Percentiles rank a stretch among this genome's conserved stretches.
Conservation (phyloP, 306 rosid genomes). For the Pterocarpus santalinus region DNA sequence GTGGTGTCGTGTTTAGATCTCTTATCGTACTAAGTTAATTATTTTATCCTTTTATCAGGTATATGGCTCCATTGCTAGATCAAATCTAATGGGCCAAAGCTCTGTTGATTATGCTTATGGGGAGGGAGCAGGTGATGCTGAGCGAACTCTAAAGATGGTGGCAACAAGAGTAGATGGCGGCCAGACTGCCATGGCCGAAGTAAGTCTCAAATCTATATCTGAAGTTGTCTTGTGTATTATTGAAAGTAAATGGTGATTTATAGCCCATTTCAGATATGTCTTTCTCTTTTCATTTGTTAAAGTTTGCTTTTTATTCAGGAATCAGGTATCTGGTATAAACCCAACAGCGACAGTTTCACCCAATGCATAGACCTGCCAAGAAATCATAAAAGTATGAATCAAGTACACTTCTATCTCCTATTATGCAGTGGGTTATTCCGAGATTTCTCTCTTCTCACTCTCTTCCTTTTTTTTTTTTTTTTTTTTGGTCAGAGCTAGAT, state of each 20-base stretch:
- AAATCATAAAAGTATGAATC: conserved; percentile 71
- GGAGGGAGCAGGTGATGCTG: conserved; percentile 67
- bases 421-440: conserved; percentile 35
- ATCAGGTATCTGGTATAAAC: conserved; percentile 76
- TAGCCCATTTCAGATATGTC: conserved; percentile 8
- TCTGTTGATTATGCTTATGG: conserved; percentile 59
- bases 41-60: conserved; percentile 57
- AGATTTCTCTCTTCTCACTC: conserved; percentile 47
- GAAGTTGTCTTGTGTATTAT: conserved; percentile 1
- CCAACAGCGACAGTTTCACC: conserved; percentile 75
- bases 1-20: conserved; percentile 31
- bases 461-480: conserved; percentile 25
- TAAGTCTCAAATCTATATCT: conserved; percentile 54
- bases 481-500: conserved; percentile 64
- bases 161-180: conserved; percentile 54
- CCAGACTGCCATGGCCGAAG: conserved; percentile 60
- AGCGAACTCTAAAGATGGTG: conserved; percentile 73
- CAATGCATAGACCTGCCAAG: conserved; percentile 71
- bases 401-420: conserved; percentile 40
- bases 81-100: conserved; percentile 56
- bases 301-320: conserved; percentile 67
- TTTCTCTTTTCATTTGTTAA: conserved; percentile 42
- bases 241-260: background rate
- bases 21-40: conserved; percentile 33
- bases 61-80: conserved; percentile 53